Conservation (phyloP, 2,329 filamentous ascomycete genomes). For the Decorospora gaudefroyi region DNA sequence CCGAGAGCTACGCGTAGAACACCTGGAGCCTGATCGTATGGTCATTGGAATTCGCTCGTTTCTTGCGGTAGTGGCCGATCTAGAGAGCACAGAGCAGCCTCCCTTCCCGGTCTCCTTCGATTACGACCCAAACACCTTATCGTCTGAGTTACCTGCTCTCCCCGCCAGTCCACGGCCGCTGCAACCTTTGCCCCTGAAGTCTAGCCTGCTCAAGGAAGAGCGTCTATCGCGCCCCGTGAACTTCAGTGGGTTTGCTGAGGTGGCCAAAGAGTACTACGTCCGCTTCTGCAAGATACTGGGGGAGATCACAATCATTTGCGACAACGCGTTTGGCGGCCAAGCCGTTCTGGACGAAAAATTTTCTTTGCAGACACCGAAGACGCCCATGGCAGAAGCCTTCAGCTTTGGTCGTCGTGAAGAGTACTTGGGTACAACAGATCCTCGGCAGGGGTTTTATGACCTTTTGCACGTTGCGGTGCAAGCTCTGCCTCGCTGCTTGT, state of each 20-base stretch:
- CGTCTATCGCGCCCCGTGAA: constrained; percentile 67
- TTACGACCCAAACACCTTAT: constrained; percentile 51
- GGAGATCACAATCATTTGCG: constrained; percentile 94
- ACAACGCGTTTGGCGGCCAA: constrained; percentile 95
- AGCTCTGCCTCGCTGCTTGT: constrained; percentile 90
- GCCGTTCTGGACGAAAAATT: constrained; percentile 96
- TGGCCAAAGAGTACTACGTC: constrained; percentile 80
- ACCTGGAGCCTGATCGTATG: constrained; percentile 92
- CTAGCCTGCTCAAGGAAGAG: constrained; percentile 60
- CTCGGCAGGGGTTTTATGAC: constrained; percentile 94
- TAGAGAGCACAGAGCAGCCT: constrained; percentile 83
- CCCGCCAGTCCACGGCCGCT: constrained; percentile 42
- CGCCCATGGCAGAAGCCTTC: constrained; percentile 91
- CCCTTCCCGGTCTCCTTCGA: constrained; percentile 76
- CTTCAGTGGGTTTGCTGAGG: constrained; percentile 68
- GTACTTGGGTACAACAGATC: constrained; percentile 71
- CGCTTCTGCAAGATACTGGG: constrained; percentile 94
- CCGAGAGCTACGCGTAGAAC: constrained; percentile 84
- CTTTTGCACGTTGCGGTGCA: constrained; percentile 94
- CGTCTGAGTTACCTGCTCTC: constrained; percentile 40
- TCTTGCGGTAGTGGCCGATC: constrained; percentile 86
- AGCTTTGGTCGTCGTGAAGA: constrained; percentile 86
- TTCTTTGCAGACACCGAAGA: constrained; percentile 83
- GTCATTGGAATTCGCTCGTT: constrained; percentile 97
- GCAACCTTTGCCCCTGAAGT: constrained; percentile 43